Evolutionary conservation across 805 yeast species (phyloP), one percentile per base, ranked within the genome.

Genomic region (Barnettozyma wickerhamii): DNA sequence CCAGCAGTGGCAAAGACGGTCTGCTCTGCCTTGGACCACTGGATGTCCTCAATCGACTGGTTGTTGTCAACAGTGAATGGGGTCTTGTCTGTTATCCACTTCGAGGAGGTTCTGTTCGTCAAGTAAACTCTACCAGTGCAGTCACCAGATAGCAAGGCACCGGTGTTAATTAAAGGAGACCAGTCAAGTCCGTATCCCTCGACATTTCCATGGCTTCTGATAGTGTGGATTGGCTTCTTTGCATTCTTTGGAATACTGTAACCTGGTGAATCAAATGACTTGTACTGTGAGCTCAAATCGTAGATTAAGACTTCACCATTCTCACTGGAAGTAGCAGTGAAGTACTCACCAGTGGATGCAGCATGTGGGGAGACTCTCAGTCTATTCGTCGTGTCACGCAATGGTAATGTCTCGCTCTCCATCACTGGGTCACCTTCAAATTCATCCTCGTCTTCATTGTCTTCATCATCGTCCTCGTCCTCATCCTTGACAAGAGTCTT

Each of bases 181-280:
- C 99, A 93, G 63, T 91, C 99, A 33, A 93, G 63, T 13, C 96
- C 99, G 57, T 88, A 93, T 27, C 99, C 98, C 67, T 93, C 99
- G n/a, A 86, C 95, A 50, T 83, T 82, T 19, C 97, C 97, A 60
- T 93, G 99, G 48, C 67, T 73, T 56, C 77, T 77, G 45, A 93
- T 71, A 6, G 95, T 88, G 65, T 89, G 90, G 10, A 79, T 58
- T 15, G 98, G 96, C 60, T 81, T 77, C 59, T 84, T 87, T 48
- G 81, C 75, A 14, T 74, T 65, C 59, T 89, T 90, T 37, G 95
- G 84, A 48, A 91, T 77, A 52, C 75, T 71, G 53, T 72, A 82
- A 6, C 98, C 98, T 4, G 98, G 96, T 7, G 84, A 75, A 55
- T 86, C 93, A 52, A 93, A 85, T 5, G 95, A 86, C 57, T 79